Evolutionary conservation across 306 rosid species (phyloP).

Genomic region (Mucuna pruriens): DNA sequence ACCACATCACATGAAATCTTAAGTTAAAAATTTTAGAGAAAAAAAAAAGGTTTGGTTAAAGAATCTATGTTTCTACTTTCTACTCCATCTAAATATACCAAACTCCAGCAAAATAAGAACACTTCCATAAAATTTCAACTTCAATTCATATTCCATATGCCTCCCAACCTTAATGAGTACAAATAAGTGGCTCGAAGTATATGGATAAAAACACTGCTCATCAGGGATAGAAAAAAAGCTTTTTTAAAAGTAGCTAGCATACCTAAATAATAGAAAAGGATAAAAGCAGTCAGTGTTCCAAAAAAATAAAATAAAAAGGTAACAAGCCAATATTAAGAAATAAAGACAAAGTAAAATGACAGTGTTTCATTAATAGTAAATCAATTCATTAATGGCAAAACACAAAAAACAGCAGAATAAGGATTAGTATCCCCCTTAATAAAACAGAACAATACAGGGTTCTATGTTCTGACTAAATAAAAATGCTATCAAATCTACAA

Average conservation of each 20-base stretch:
- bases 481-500: conserved; percentile 33
- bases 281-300: background rate
- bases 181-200: conserved; percentile 15
- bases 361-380: background rate
- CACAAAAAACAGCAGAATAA: conserved; percentile 4
- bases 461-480: conserved; percentile 8
- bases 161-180: conserved; percentile 11
- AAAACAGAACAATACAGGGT: conserved; percentile 8
- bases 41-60: background rate
- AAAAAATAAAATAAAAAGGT: background rate
- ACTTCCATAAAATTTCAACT: conserved; percentile 1
- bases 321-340: conserved; percentile 11
- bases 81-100: conserved; percentile 34
- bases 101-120: conserved; percentile 13
- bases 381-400: background rate
- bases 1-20: background rate
- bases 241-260: background rate
- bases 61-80: conserved; percentile 18
- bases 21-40: background rate
- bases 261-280: conserved; percentile 23
- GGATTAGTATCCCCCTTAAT: background rate
- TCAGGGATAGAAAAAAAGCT: background rate
- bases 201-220: conserved; percentile 3
- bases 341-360: background rate
- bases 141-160: conserved; percentile 10